Base-by-base conservation (phyloP, 1,284 basidiomycete species). In the Marasmius tenuissimus region DNA sequence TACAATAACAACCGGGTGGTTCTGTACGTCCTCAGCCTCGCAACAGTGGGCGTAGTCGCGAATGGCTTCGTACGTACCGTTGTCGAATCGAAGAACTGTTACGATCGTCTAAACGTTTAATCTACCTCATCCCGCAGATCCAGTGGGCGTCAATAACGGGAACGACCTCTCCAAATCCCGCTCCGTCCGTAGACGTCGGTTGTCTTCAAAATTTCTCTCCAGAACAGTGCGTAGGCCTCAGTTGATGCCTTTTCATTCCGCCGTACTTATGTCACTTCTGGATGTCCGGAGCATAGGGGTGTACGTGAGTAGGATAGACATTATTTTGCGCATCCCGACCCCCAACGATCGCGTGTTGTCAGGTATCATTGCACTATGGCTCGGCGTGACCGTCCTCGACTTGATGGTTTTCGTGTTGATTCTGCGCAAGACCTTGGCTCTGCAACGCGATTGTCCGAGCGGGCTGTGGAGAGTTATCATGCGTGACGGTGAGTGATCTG, bases 351-450 rank as follows among this genome's bases (percentile, higher is more conserved):
- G 18, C 33, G 11, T 14, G 20, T 38, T 18, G 27, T n/a, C 35
- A 62, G 61, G 55, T 52, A 40, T 62, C 1, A 47, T 47, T 6
- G 58, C 52, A 22, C 20, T 56, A 11, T 62, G 61, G 61, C 39
- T 62, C 9, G 61, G 61, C 7, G 45, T 59, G 22, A 33, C 51
- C 3, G 33, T 51, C 1, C 9, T 62, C 16, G 61, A 62, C 22
- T 3, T 59, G 4, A 37, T 35, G 20, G 57, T 62, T 12, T 58
- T 62, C 37, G 22, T 20, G 38, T 27, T 62, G 27, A 62, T 56
- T 14, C 40, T 62, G n/a, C 40, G 57, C 37, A 62, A 55, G 57
- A 58, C 57, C 1, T 33, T 57, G 18, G 27, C 34, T 27, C 40
- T 42, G 16, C n/a, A 40, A 5, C 22, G 35, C 2, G 38, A 20